A percentile compares a stretch with the other conserved stretches of the same genome.
phyloP scores from a whole-genome alignment of 345 rosid genomes.

The Pseudoturritis turrita region DNA sequence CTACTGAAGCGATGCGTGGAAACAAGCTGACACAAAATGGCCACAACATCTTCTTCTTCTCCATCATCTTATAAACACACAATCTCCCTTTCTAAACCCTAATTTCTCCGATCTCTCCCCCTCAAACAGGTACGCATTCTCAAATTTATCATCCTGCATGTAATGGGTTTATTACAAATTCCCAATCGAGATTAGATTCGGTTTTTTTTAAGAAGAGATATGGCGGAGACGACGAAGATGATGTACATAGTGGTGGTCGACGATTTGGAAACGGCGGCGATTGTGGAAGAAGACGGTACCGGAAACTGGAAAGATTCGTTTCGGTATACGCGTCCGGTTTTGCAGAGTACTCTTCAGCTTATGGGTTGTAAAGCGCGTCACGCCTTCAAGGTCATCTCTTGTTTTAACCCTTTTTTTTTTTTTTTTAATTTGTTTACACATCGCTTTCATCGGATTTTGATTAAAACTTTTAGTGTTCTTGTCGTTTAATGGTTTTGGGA shows the following conservation, averaged over 20 bases:
- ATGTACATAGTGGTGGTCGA: constrained; percentile 87
- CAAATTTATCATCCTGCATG: background rate
- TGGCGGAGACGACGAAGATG: constrained; percentile 69
- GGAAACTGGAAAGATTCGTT: constrained; percentile 56
- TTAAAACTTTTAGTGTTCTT: background rate
- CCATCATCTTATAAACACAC: background rate
- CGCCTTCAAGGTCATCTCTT: constrained; percentile 73
- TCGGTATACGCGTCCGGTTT: constrained; percentile 79
- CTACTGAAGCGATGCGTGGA: constrained; percentile 47
- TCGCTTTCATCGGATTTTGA: constrained; percentile 3
- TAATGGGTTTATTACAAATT: background rate
- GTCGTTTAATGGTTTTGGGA: constrained; percentile 1
- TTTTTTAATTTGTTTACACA: background rate
- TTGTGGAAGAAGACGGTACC: constrained; percentile 30
- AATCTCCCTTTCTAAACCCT: constrained; percentile 5
- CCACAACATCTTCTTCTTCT: constrained; percentile 15
- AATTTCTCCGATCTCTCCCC: background rate
- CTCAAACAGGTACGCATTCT: constrained; percentile 9
- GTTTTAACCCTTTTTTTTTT: background rate
- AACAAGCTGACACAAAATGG: constrained; percentile 43
- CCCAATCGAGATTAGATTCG: background rate
- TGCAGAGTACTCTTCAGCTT: constrained; percentile 91
- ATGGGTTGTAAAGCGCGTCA: constrained; percentile 99
- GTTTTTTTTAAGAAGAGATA: constrained; percentile 8
- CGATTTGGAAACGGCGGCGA: constrained; percentile 36